Evolutionary conservation across 371 early-diverging fungal species (phyloP), one percentile per base, ranked within the genome.

Genomic region (Rhizopus arrhizus): DNA sequence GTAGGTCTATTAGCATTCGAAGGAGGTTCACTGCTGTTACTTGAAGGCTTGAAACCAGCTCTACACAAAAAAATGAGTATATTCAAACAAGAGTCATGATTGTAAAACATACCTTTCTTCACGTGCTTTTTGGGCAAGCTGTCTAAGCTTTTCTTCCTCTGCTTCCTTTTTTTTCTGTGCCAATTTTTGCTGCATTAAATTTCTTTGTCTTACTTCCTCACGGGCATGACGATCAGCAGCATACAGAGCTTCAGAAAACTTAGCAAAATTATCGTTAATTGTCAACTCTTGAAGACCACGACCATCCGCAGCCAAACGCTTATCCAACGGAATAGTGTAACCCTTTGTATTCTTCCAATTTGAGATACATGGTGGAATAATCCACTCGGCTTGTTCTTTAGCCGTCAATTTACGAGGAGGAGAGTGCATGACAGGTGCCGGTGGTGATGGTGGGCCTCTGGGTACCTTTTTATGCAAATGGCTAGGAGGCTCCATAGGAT

Each of bases 301-400:
- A 22, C 96, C 97, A 73, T 98, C 97, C 10, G 95, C 92, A 7
- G 99, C 99, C 62, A 99, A 78, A 45, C 99, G 92, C 79, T 98
- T 98, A 73, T 99, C 98, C 43, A 99, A 80, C 9, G 99, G 95
- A 61, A 99, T 96, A 16, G 97, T 97, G 70, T 93, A 98, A 54
- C 99, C 99, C 70, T 97, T 96, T 53, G 95, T 91, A 78, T 99
- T 99, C 81, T 97, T 99, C 98, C 98, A 99, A 76, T 96, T 97
- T 60, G 94, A 93, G 43, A 99, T 95, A 66, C 94, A 95, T 15
- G 98, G 97, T 34, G 99, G 99, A 59, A 99, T 94, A 10, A 90
- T 82, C 99, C 99, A 98, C 54, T 92, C 92, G 49, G 87, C 85
- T 71, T 95, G 95, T 78, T 97, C 97, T 68, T 97, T 91, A 5